Conservation (phyloP, 208 protist species). For the Acanthamoeba lenticulata region DNA sequence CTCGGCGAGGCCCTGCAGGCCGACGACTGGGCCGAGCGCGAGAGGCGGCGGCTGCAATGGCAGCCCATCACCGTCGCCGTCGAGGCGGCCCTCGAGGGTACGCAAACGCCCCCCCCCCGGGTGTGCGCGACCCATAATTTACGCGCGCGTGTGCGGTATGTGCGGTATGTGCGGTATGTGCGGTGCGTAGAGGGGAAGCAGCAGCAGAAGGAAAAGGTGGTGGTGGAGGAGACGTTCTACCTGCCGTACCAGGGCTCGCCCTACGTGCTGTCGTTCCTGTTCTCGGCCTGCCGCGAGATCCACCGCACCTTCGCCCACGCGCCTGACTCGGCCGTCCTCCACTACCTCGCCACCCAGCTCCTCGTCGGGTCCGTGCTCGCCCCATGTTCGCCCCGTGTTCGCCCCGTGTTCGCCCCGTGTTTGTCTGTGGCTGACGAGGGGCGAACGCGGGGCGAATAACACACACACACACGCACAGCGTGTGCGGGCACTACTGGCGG, state of each 20-base stretch:
- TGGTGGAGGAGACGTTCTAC: background rate
- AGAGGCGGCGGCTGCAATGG: background rate
- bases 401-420: background rate
- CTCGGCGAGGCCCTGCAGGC: background rate
- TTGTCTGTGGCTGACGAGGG: no score
- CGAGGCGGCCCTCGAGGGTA: background rate
- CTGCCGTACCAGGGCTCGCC: background rate
- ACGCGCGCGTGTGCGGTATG: no score
- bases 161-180: background rate
- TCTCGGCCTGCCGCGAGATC: background rate
- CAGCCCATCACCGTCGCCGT: background rate
- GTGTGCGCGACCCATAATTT: no score
- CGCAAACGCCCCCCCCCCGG: no score
- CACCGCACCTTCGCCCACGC: background rate
- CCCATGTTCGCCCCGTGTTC: no score
- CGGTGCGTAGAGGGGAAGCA: background rate
- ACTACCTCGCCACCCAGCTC: background rate
- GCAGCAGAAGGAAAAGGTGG: background rate
- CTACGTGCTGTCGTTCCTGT: conserved; percentile 31
- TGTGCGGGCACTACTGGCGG: background rate
- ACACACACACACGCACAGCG: no score
- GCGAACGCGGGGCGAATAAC: no score
- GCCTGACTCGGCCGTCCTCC: background rate
- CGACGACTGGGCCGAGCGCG: background rate
- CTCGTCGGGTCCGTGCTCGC: background rate